Base-by-base conservation (phyloP, 139 green algal genomes). In the Mychonastes homosphaera region DNA sequence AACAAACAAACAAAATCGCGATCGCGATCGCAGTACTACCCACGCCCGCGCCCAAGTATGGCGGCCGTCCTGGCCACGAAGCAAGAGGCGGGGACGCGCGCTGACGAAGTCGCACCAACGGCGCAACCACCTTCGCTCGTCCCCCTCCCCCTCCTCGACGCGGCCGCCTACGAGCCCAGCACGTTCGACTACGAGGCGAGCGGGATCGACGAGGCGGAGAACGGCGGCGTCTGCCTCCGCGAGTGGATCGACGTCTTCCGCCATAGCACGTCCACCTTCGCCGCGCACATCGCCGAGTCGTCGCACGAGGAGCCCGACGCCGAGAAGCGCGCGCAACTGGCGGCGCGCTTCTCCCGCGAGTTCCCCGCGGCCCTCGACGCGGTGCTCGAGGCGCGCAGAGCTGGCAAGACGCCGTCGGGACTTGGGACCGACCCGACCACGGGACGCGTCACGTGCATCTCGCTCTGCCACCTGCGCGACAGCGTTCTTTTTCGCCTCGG, bases 221-320 rank as follows among this genome's bases (percentile, higher is more conserved):
- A 44, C 15, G 12, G 36, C 36, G 12, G 47, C 10, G 32, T 45
- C 3, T 21, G 32, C 2, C 51, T 58, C 18, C 51, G n/a, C 2
- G 70, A 78, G 24, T 88, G 81, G 81, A 66, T 87, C 2, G 61
- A 84, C 28, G 76, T 88, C 1, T 88, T 88, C 53, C 56, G 75
- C n/a, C 65, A 80, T 16, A 73, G 48, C 49, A 79, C 86, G 24
- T 59, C 70, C 8, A 69, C 50, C 8, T 88, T 86, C 58, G 29
- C 38, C 7, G 38, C 48, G 2, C 63, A 70, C 13, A 46, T 16
- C 39, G 16, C 15, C 15, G 63, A 51, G 1, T 27, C 54, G 18
- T 35, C 40, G 1, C 51, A 61, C 18, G 7, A 7, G 1, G 24
- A 6, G 3, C 32, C 56, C 28, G 18, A 21, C 3, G 32, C 15